Base-by-base conservation (phyloP, 2,329 filamentous ascomycete genomes). In the Alternaria novae-zelandiae region DNA sequence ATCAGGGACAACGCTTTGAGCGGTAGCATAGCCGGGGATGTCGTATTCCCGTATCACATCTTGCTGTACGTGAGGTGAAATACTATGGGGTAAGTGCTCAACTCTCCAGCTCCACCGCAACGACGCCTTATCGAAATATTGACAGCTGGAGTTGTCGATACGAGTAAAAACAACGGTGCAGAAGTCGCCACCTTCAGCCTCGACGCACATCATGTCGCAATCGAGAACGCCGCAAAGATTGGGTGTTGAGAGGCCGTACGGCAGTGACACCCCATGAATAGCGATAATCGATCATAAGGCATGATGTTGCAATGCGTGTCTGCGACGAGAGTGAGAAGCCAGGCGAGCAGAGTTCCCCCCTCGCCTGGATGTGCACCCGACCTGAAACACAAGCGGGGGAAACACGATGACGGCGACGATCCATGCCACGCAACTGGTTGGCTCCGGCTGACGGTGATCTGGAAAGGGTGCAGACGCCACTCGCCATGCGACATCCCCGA, bases 341-440 rank as follows among this genome's bases (percentile, higher is more conserved):
- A 8, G 49, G 17, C 49, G 21, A 17, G 49, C 49, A 20, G 28
- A 36, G 26, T 51, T 30, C 49, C 28, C 8, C 28, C 30, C 7
- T 51, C 28, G 49, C 49, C 28, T 51, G 17, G 26, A 51, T 51
- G 12, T 36, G 20, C 17, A 9, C 12, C 28, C 17, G 51, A 60
- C 43, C 26, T 64, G 61, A 66, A 66, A 66, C 61, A 54, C 56
- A 61, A 64, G 61, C 61, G 49, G 55, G 45, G 36, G 44, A 47
- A 49, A 53, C 26, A 43, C 43, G 41, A 64, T 62, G 63, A 62
- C 54, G 54, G 44, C 51, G 44, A 58, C 28, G 36, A 46, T 15
- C 30, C 23, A 28, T 41, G 20, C 43, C 46, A 26, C 36, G n/a
- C 17, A 21, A 26, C 17, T 62, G 63, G 59, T 59, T 65, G 63